Evolutionary conservation across 371 early-diverging fungal species (phyloP), one percentile per base, ranked within the genome.

Genomic region (Haplosporangium sp.): DNA sequence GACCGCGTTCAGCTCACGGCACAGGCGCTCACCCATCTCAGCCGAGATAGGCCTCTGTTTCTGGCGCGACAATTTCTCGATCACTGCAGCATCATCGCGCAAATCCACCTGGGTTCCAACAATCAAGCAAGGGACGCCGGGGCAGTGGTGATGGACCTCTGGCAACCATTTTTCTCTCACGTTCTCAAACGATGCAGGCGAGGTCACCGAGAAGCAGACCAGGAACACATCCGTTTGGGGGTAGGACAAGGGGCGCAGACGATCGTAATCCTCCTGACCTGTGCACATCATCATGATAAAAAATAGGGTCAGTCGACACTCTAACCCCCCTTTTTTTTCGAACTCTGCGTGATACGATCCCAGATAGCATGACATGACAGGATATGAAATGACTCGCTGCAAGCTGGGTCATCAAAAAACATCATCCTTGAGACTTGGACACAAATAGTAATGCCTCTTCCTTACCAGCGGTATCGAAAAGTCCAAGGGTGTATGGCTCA

Each of bases 211-310:
- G 85, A 96, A 98, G 85, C 98, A 98, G 52, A 98, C 95, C 20
- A 98, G 87, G 82, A 98, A 97, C 10, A 98, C 95, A 69, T 95
- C 94, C 12, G 95, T 94, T 81, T 95, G 94, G n/a, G 95, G 95
- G 75, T 95, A 95, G 13, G 97, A 97, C 42, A 98, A 86, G 1
- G 99, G 99, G 50, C 99, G 92, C 62, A 98, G 91, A 66, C 99
- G 93, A 83, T 98, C 98, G 82, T 98, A 98, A 91, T 98, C 98
- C 85, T 99, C 99, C 83, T 95, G 96, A 54, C 94, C 93, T 90
- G 74, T 62, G 41, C 45, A 62, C 59, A 41, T 56, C 55, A 62
- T 48, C 46, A 55, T 40, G 50, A 42, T 45, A 45, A 64, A 52
- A 47, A 20, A 46, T 36, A 45, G 58, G 67, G 64, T 64, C 57